Percentiles rank a stretch among this genome's conserved stretches.
phyloP scores from a whole-genome alignment of 83 land plant genomes.

The Larix sibirica region DNA sequence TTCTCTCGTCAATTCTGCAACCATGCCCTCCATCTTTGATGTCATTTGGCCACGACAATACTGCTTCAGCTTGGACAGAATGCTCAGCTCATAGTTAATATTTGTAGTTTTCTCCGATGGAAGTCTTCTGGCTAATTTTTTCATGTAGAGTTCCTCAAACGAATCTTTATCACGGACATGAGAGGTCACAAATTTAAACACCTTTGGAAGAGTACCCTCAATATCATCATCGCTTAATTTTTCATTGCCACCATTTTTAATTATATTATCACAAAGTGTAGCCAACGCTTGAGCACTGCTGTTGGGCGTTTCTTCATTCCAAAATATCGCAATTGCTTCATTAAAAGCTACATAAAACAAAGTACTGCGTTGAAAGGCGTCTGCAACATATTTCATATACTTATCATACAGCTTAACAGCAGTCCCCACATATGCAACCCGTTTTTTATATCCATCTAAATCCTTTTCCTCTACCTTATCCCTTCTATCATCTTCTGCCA shows the following conservation, averaged over 20 bases:
- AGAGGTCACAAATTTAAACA: constrained; percentile 85
- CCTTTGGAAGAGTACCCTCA: constrained; percentile 90
- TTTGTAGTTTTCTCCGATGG: constrained; percentile 87
- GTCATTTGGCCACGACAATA: constrained; percentile 92
- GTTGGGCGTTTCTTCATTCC: constrained; percentile 80
- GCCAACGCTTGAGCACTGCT: constrained; percentile 81
- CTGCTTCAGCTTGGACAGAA: constrained; percentile 82
- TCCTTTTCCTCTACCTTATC: background rate
- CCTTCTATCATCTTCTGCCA: constrained; percentile 53
- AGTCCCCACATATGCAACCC: constrained; percentile 60
- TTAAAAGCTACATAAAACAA: constrained; percentile 54
- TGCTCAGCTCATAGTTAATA: constrained; percentile 93
- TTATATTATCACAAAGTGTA: constrained; percentile 84
- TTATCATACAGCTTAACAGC: constrained; percentile 86
- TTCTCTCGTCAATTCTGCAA: constrained; percentile 83
- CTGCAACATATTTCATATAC: constrained; percentile 75
- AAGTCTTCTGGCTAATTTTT: constrained; percentile 82
- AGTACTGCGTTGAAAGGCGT: constrained; percentile 74
- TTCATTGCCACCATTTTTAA: constrained; percentile 90
- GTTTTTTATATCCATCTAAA: background rate
- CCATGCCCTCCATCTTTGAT: constrained; percentile 92
- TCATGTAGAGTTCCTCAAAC: constrained; percentile 34
- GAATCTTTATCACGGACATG: constrained; percentile 54
- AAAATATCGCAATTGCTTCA: constrained; percentile 86
- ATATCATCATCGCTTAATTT: constrained; percentile 93